phyloP scores from a whole-genome alignment of 2,329 filamentous ascomycete species.

The Aspergillus neotritici region DNA sequence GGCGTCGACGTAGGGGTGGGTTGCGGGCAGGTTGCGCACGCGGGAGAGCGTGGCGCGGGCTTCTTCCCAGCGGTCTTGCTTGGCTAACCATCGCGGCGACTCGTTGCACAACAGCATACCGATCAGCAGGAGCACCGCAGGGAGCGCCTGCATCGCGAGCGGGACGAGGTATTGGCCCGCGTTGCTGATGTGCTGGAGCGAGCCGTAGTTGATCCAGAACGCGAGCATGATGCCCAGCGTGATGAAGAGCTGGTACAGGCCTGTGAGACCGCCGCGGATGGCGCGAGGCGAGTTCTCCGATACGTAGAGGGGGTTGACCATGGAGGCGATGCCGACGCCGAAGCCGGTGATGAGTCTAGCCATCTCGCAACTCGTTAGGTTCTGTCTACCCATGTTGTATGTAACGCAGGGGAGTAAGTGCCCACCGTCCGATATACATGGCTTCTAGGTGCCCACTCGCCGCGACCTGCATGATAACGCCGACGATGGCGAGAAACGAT shows the following conservation, averaged over 20 bases:
- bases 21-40: constrained; percentile 51
- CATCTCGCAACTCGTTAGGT: constrained; percentile 7
- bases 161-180: constrained; percentile 56
- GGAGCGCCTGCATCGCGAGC: constrained; percentile 59
- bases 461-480: constrained; percentile 59
- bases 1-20: constrained; percentile 52
- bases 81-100: constrained; percentile 63
- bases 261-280: constrained; percentile 55
- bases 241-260: constrained; percentile 57
- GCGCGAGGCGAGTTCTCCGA: constrained; percentile 56
- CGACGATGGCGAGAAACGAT: constrained; percentile 54
- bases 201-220: constrained; percentile 53
- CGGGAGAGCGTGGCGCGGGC: constrained; percentile 52
- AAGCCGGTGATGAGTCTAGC: constrained; percentile 48
- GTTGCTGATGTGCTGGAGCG: constrained; percentile 44
- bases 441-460: constrained; percentile 55
- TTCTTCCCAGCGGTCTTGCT: constrained; percentile 63
- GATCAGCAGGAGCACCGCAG: constrained; percentile 54
- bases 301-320: constrained; percentile 57
- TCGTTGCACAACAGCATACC: constrained; percentile 61
- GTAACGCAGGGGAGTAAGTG: constrained; percentile 10
- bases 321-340: constrained; percentile 46
- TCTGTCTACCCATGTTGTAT: too few species aligned
- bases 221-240: constrained; percentile 41
- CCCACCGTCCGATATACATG: constrained; percentile 61